Evolutionary conservation across 805 yeast species (phyloP), one percentile per base, ranked within the genome.

Genomic region (Lachancea sp.): DNA sequence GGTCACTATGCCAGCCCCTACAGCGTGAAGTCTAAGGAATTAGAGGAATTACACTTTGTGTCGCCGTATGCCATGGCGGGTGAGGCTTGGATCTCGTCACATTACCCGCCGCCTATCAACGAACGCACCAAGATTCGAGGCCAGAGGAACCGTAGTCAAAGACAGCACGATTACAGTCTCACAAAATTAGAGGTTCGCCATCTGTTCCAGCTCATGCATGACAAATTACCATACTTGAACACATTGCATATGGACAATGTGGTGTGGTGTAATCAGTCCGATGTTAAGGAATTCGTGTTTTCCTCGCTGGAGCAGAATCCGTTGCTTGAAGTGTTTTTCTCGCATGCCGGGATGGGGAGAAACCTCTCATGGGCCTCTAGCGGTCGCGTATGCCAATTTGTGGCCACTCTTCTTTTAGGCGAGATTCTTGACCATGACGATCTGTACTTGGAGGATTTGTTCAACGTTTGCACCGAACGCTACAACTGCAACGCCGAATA

Each of bases 181-280:
- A 40, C 26, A 3, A 45, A 40, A 19, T 19, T 40, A 7, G 48
- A 45, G 22, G 41, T 38, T 26, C 48, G 38, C 7, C 12, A 31
- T 16, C 20, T 45, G 30, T 35, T 45, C 29, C 27, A 35, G 13
- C 18, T 36, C 25, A 13, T 38, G 20, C 36, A 39, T 15, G 48
- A 48, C 13, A 48, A 47, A 34, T 45, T 58, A 20, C 40, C 49
- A 20, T 52, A 52, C 25, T 35, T 62, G 26, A 52, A 51, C 32
- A 51, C 58, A 4, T 49, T 61, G 13, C 50, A 48, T 11, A 52
- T 62, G 53, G 59, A 60, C 29, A 50, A 53, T 22, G 54, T 53
- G 18, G 58, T 59, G 17, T 62, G 67, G 67, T 59, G 63, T 41
- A 56, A 59, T 40, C 62, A 58, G 42, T 49, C 44, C 13, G 59